Evolutionary conservation across 192 early-diverging fungal species (phyloP).

Genomic region (Backusella morwellensis): DNA sequence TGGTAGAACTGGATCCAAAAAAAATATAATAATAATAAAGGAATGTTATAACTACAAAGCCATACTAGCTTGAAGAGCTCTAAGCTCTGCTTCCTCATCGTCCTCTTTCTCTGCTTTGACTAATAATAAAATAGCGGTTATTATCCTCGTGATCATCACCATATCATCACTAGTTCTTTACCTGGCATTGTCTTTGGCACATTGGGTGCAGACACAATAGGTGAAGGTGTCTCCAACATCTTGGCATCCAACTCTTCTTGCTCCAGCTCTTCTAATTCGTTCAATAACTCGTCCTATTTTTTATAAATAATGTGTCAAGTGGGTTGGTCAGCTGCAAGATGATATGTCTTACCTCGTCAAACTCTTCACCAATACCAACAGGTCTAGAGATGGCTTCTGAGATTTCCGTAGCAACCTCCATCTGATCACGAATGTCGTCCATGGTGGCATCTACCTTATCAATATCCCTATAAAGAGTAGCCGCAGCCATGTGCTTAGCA

Average conservation of each 20-base stretch:
- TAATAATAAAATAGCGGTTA: neutral
- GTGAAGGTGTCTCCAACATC: slow-evolving; percentile 70
- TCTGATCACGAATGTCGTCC: slow-evolving; percentile 98
- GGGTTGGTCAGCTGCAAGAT: neutral
- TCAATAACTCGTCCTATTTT: slow-evolving; percentile 68
- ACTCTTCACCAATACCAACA: slow-evolving; percentile 78
- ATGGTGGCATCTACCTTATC: slow-evolving; percentile 94
- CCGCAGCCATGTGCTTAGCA: neutral
- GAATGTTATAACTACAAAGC: slow-evolving; percentile 51
- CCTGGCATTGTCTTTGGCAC: slow-evolving; percentile 65
- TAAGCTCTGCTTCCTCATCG: slow-evolving; percentile 84
- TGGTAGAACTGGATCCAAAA: neutral
- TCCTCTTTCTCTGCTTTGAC: slow-evolving; percentile 40
- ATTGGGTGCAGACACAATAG: slow-evolving; percentile 62
- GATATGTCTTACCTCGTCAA: slow-evolving; percentile 69
- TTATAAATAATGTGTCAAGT: neutral
- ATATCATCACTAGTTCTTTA: slow-evolving; percentile 29
- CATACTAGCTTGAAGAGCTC: slow-evolving; percentile 75
- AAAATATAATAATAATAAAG: neutral
- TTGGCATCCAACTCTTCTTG: slow-evolving; percentile 89
- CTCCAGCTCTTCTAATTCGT: slow-evolving; percentile 89
- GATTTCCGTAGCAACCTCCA: slow-evolving; percentile 95
- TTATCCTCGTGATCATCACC: neutral
- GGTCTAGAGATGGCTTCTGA: slow-evolving; percentile 91
- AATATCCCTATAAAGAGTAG: slow-evolving; percentile 60